Evolutionary conservation across 2,329 filamentous ascomycete species (phyloP).

Genomic region (Elsinoe perseae): DNA sequence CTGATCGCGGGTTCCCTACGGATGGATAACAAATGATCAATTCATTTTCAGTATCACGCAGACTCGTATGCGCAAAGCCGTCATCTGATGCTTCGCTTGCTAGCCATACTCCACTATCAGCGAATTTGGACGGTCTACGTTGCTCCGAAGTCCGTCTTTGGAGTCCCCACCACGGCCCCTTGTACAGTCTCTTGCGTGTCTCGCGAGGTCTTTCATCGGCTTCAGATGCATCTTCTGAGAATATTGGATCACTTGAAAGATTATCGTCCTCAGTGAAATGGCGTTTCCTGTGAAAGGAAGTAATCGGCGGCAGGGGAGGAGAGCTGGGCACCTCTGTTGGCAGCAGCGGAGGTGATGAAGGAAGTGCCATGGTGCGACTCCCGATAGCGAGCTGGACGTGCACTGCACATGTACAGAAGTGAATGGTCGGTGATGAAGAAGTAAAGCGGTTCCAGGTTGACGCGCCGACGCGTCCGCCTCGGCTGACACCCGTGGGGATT

Average conservation of each 20-base stretch:
- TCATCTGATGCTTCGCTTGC: constrained; percentile 50
- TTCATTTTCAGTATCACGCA: background rate
- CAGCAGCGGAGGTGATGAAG: constrained; percentile 18
- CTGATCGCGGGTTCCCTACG: too few species aligned
- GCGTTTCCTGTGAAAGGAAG: constrained; percentile 24
- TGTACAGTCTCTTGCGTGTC: constrained; percentile 54
- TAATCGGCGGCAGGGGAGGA: constrained; percentile 16
- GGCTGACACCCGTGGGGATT: too few species aligned
- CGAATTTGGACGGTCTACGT: constrained; percentile 1
- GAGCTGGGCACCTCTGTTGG: constrained; percentile 18
- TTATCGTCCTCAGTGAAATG: constrained; percentile 26
- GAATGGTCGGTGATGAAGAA: background rate
- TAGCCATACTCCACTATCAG: constrained; percentile 63
- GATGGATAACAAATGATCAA: too few species aligned
- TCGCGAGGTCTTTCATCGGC: constrained; percentile 49
- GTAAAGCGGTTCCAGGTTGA: too few species aligned
- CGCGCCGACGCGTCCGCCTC: constrained; percentile 6
- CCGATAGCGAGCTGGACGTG: background rate
- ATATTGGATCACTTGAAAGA: constrained; percentile 63
- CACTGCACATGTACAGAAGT: background rate
- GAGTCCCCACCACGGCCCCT: constrained; percentile 60
- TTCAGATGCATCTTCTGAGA: constrained; percentile 59
- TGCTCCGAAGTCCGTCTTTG: constrained; percentile 33
- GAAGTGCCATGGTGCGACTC: background rate
- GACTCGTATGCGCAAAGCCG: background rate